phyloP scores from a whole-genome alignment of 2,329 filamentous ascomycete species.

The Botrytis tulipae region DNA sequence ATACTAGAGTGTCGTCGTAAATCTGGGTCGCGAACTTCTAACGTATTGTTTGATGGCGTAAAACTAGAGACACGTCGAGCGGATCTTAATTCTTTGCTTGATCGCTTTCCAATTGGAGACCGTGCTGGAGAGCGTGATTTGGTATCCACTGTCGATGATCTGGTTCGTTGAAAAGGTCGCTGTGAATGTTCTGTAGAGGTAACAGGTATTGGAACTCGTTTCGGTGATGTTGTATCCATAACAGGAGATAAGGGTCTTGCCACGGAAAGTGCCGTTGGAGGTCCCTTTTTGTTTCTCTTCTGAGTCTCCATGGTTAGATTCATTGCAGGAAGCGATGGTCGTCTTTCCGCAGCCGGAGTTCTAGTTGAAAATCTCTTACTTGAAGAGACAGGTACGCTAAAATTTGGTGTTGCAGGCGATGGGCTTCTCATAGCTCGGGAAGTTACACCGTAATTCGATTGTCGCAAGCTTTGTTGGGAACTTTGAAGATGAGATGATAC shows the following conservation, averaged over 20 bases:
- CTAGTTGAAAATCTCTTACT: constrained; percentile 28
- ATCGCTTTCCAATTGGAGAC: neutral
- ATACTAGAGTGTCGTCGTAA: constrained; percentile 26
- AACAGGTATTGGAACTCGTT: constrained; percentile 16
- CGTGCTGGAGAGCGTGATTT: constrained; percentile 22
- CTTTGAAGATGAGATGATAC: constrained; percentile 27
- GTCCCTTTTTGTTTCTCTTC: constrained; percentile 25
- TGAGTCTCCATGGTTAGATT: constrained; percentile 21
- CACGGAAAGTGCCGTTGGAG: constrained; percentile 24
- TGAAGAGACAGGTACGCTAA: constrained; percentile 36
- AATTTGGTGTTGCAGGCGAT: constrained; percentile 35
- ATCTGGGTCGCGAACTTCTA: constrained; percentile 21
- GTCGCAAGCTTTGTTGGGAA: constrained; percentile 17
- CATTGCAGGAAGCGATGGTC: constrained; percentile 16
- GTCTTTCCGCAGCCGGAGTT: constrained; percentile 15
- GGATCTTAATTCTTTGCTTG: constrained; percentile 11
- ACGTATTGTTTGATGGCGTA: constrained; percentile 23
- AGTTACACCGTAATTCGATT: constrained; percentile 31
- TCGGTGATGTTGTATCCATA: constrained; percentile 27
- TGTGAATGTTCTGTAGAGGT: constrained; percentile 23
- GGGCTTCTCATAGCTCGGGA: constrained; percentile 17
- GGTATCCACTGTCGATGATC: constrained; percentile 22
- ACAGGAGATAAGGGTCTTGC: constrained; percentile 27
- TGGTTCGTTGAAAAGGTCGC: constrained; percentile 20
- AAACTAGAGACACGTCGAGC: constrained; percentile 28